Conservation (phyloP, 805 yeast species). For the Wickerhamiella nectarea region DNA sequence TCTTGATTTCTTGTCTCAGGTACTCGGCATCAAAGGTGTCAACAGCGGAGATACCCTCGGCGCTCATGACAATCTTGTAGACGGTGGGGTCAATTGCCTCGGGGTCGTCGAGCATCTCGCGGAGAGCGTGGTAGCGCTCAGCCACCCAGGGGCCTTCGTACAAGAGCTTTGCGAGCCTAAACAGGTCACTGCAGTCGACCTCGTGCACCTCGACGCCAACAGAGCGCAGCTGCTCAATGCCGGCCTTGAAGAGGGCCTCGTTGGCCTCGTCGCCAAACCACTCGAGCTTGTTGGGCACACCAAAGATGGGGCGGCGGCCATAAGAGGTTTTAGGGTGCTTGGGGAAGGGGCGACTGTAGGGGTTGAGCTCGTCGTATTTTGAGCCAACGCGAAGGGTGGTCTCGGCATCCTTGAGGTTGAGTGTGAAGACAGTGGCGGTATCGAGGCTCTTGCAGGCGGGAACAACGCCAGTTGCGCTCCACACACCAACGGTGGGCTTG, state of each 20-base stretch:
- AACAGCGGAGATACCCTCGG: conserved; percentile 65
- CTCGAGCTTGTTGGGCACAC: conserved; percentile 46
- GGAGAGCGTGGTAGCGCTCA: conserved; percentile 77
- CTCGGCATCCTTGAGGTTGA: conserved; percentile 75
- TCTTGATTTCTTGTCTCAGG: conserved; percentile 66
- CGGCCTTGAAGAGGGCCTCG: conserved; percentile 48
- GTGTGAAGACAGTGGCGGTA: conserved; percentile 76
- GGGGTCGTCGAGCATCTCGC: conserved; percentile 60
- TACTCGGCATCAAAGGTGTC: conserved; percentile 78
- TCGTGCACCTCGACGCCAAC: conserved; percentile 47
- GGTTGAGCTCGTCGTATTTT: conserved; percentile 57
- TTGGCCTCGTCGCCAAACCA: conserved; percentile 80
- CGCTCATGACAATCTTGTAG: conserved; percentile 56
- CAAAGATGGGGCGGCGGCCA: conserved; percentile 49
- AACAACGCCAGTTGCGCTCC: conserved; percentile 83
- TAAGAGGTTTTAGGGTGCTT: conserved; percentile 47
- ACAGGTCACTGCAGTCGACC: conserved; percentile 59
- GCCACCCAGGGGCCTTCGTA: conserved; percentile 99
- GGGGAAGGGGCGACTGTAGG: conserved; percentile 69
- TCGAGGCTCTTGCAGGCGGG: conserved; percentile 95
- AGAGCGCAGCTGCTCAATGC: conserved; percentile 40
- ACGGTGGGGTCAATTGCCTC: conserved; percentile 77
- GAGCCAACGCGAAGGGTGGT: conserved; percentile 57
- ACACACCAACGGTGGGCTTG: conserved; percentile 82
- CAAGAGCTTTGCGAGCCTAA: conserved; percentile 71